Evolutionary conservation across 1,284 basidiomycete species (phyloP).

Genomic region (Ceratorhiza oryzae-sativae): DNA sequence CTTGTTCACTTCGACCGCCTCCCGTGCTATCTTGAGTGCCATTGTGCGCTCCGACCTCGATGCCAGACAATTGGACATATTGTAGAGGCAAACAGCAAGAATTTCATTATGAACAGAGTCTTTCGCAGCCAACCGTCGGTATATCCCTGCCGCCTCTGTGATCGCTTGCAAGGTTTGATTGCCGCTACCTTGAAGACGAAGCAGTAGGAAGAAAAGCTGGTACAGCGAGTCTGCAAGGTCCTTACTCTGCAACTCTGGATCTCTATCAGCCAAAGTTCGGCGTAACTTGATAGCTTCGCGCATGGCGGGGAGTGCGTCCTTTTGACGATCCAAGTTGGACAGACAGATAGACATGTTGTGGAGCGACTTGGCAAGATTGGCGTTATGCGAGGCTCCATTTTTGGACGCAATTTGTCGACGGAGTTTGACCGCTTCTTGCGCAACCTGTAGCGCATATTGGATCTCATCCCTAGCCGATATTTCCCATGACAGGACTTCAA

Average conservation of each 20-base stretch:
- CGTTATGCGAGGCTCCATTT: neutral
- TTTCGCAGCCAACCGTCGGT: neutral
- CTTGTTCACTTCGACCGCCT: neutral
- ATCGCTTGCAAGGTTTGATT: neutral
- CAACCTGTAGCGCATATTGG: neutral
- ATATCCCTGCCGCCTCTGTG: neutral
- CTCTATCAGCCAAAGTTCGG: neutral
- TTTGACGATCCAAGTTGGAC: neutral
- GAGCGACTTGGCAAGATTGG: neutral
- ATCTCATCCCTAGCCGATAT: neutral
- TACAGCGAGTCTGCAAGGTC: constrained; percentile 19
- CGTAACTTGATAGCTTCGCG: constrained; percentile 6
- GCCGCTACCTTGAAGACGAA: neutral
- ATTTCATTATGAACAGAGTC: neutral
- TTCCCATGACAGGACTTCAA: neutral
- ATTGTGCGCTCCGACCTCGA: neutral
- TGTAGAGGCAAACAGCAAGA: neutral
- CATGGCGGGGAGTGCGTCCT: neutral
- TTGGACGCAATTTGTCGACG: neutral
- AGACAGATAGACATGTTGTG: neutral
- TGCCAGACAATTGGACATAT: neutral
- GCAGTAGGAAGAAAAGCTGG: neutral
- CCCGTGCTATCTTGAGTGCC: neutral
- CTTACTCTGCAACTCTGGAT: neutral
- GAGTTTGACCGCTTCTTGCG: neutral